Base-by-base conservation (phyloP, 257 asterid genomes). In the Striga asiatica region DNA sequence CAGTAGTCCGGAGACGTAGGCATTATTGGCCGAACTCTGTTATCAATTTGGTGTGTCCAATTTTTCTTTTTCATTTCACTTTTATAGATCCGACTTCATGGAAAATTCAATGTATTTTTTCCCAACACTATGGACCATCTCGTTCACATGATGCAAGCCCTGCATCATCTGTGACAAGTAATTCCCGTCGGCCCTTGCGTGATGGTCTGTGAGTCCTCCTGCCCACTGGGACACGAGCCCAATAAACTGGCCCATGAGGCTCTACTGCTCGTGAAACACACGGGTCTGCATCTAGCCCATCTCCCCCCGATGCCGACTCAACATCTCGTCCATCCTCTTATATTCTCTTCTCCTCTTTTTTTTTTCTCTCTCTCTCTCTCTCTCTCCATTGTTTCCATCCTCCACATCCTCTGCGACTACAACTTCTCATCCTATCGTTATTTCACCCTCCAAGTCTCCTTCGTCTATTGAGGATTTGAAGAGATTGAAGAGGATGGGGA, bases 161-260 rank as follows among this genome's bases (percentile, higher is more conserved):
- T n/a, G n/a, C n/a, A n/a, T 87, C 96, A 87, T 91, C 76, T 91
- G 96, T 21, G 97, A 80, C 43, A 92, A 66, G 66, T 92, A 92
- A 70, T 88, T n/a, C n/a, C n/a, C 94, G 70, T 71, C 74, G n/a
- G n/a, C 93, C 25, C 94, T 95, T 6, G 76, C 71, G 50, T 77
- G 97, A n/a, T n/a, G n/a, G 71, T 92, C 97, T 11, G 94, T 61
- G 17, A 91, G 81, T 41, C 81, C 84, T 0, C 89, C 83, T 7
- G 93, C 68, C 97, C 97, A 87, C 71, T 84, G 97, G 7, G 98
- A 80, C 63, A 92, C 78, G 54, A 88, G 63, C 43, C 98, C 97
- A n/a, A 92, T 69, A 55, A 92, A 73, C 78, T 92, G 98, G 71
- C 73, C 70, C 4, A 93, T 77, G 19, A 92, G 74, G 61, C 72